Base-by-base conservation (phyloP, 768 basidiomycete genomes). In the Boletus sp. region DNA sequence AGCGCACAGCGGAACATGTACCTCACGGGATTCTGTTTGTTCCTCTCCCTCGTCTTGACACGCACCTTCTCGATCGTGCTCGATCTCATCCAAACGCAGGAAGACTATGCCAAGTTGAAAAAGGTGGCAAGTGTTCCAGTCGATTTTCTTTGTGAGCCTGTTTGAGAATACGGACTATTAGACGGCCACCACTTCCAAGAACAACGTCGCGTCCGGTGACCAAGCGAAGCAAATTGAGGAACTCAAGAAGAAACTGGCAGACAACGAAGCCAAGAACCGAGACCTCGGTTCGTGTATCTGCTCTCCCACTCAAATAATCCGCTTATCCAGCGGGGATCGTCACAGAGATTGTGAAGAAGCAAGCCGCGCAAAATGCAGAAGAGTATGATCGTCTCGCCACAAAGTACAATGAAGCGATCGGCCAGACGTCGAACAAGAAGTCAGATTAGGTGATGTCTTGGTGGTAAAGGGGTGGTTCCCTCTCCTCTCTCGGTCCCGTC, bases 11-110 rank as follows among this genome's bases (percentile, higher is more conserved):
- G 93, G 51, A 97, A 96, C 68, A 85, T 87, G 54, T 98, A 98
- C 70, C 81, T 98, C 15, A 95, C 94, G 7, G 91, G 91, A 0
- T 94, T 93, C 71, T 92, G 89, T 55, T 80, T 99, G 43, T 97
- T 98, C 85, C 85, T 99, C 21, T 97, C 96, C 9, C 85, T 98
- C 53, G 87, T 97, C 62, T 84, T 98, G 61, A 88, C 94, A 3
- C 87, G 95, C 63, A 90, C 89, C 4, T 98, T 98, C 77, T 87
- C 87, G 69, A 90, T 98, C 70, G 83, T 90, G 43, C 84, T 94
- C 65, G 93, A 98, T 68, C 85, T 97, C 60, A 87, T 98, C 58
- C 85, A 91, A 61, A 82, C 86, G 1, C 92, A 96, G 71, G 94
- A 95, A 61, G 84, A 92, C 64, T 90, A 90, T 65, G 84, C 83